Evolutionary conservation across 306 rosid species (phyloP).

Genomic region (Mimosa pudica): DNA sequence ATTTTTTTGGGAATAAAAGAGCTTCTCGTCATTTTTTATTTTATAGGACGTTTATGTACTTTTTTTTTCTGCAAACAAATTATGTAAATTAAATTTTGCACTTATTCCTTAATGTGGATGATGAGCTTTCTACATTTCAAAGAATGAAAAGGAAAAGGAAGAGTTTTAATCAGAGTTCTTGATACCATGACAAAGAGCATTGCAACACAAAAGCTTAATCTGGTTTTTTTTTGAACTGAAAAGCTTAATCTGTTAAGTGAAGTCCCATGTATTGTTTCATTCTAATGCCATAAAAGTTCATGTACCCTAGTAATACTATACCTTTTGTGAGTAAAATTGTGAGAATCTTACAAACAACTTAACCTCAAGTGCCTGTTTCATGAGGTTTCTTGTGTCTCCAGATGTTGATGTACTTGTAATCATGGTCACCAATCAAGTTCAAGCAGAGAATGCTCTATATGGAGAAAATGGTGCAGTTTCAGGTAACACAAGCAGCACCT

Average conservation of each 20-base stretch:
- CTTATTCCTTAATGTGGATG: conserved; percentile 1
- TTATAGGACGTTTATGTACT: conserved; percentile 3
- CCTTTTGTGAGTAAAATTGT: conserved; percentile 18
- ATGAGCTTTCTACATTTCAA: conserved; percentile 21
- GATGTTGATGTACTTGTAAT: conserved; percentile 85
- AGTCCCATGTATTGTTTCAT: not conserved
- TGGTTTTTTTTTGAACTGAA: no score
- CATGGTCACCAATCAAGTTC: conserved; percentile 91
- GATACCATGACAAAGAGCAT: not conserved
- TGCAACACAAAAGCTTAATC: not conserved
- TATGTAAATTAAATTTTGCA: conserved; percentile 25
- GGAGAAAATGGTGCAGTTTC: conserved; percentile 89
- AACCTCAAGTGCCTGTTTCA: conserved; percentile 27
- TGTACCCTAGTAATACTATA: conserved; percentile 4
- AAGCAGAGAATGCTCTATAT: conserved; percentile 79
- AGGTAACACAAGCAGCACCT: conserved; percentile 58
- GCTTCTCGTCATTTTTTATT: not conserved
- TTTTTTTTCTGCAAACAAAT: conserved; percentile 1
- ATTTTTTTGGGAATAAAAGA: no score
- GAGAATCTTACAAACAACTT: conserved; percentile 28
- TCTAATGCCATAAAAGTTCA: not conserved
- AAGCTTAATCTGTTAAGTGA: not conserved
- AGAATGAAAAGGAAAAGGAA: conserved; percentile 20
- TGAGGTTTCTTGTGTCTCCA: conserved; percentile 38
- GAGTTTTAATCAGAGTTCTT: not conserved